Base-by-base conservation (phyloP, 345 rosid genomes). In the Microcos paniculata region DNA sequence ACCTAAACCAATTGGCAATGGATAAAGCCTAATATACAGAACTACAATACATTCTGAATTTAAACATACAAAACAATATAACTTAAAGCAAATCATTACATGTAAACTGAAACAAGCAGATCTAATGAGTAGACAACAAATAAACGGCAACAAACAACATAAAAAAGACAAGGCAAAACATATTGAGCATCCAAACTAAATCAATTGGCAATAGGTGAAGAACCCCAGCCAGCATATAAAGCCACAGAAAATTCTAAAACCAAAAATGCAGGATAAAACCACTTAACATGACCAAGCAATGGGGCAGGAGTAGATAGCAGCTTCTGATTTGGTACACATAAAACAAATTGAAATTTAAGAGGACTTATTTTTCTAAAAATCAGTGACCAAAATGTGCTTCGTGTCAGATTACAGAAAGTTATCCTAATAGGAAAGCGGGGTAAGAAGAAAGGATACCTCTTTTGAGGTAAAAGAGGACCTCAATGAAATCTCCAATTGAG, bases 401-500 rank as follows among this genome's bases (percentile, higher is more conserved):
- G 21, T 40, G 52, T 40, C 31, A 56, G 16, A 67, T 42, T 42
- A 62, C 24, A 48, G 38, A 71, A 49, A 61, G 9, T 24, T 10
- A 62, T 53, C 49, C 42, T 4, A 58, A 76, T 56, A 62, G 55
- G 24, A 57, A 77, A 59, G 30, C 31, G 16, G 6, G 11, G 69
- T 33, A 56, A 56, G 14, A 59, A 55, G 51, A 24, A 42, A 23
- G 26, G 65, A 61, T 75, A 85, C 94, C 93, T 82, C 80, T 52
- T 79, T 84, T 6, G 75, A 72, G 59, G 76, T 76, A 67, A 71
- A 79, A 65, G 87, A 67, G 40, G 82, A 64, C 62, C 85, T 77
- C 14, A 78, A 86, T 35, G 79, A 67, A 75, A 78, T 88, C 75
- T 79, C 85, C 73, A 8, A 62, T 70, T 65, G 70, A 62, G 84